A percentile compares a stretch with the other conserved stretches of the same genome.
Evolutionary conservation across 345 rosid species (phyloP).

Genomic region (Aquilaria malaccensis): DNA sequence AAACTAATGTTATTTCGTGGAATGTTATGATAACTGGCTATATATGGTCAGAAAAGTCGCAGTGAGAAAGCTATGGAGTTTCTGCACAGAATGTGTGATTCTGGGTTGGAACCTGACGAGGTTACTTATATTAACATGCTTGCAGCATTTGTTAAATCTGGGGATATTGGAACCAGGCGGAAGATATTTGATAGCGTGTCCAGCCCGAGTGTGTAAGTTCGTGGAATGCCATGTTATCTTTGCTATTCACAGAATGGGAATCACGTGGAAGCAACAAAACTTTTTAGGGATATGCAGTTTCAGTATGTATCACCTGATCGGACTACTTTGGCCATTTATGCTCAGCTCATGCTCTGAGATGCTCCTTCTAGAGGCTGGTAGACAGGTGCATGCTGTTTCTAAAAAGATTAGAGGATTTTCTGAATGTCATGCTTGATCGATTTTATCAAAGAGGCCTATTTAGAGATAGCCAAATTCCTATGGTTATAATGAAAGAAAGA

Average conservation of each 20-base stretch:
- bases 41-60: conserved; percentile 30
- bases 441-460: too few species aligned
- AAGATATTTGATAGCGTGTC: conserved; percentile 43
- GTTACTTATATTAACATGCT: conserved; percentile 61
- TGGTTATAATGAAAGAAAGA: too few species aligned
- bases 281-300: conserved; percentile 68
- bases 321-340: conserved; percentile 48
- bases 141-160: conserved; percentile 50
- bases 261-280: conserved; percentile 39
- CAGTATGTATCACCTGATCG: conserved; percentile 39
- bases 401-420: conserved; percentile 13
- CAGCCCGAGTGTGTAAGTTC: conserved; percentile 31
- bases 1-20: conserved; percentile 56
- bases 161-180: conserved; percentile 40
- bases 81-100: conserved; percentile 38
- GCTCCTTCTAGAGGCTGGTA: conserved; percentile 56
- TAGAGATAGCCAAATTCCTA: too few species aligned
- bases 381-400: conserved; percentile 57
- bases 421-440: too few species aligned
- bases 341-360: conserved; percentile 51
- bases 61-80: conserved; percentile 35
- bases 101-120: conserved; percentile 61
- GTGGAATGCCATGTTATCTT: conserved; percentile 59
- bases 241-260: conserved; percentile 43
- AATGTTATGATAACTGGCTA: conserved; percentile 79